Evolutionary conservation across 805 yeast species (phyloP), one percentile per base, ranked within the genome.

Genomic region (Spathaspora passalidarum): DNA sequence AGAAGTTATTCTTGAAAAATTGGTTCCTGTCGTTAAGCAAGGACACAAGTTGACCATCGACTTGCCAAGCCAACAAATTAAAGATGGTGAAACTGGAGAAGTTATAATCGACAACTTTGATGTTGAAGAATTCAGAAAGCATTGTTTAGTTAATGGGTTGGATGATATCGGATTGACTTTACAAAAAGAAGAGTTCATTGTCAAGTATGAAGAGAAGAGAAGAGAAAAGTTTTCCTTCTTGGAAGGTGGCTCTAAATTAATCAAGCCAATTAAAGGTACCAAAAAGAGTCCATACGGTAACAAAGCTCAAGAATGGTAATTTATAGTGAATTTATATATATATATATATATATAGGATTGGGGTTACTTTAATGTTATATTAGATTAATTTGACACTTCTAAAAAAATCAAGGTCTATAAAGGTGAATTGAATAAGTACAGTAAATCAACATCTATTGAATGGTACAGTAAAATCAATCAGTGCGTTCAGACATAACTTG

Each of bases 121-220:
- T 4, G 81, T 94, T 50, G 98, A 91, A 66, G 79, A 73, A 26
- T 94, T 91, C 78, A 86, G 97, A 78, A 90, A 91, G 71, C 96
- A 92, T 68, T 94, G 98, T 65, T 77, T 94, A 57, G 74, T 92
- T 46, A 89, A 94, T 55, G 99, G 99, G 52, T 82, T 94, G 51
- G 99, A 94, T 66, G 99, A 94, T 65, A 94, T 94, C 68, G 97
- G 97, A 37, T 79, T 94, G 60, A 94, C 99, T 43, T 72, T 94
- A 58, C 92, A 90, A 68, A 89, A 90, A 70, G 97, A 88, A 69
- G 80, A 80, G 44, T 81, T 58, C 66, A 94, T 94, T 56, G 47
- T 65, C 44, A 76, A 81, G 56, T 94, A 82, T 60, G 99, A 94
- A 74, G 79, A 70, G 18, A 68, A 71, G 52, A 87, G 99, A 78